Percentiles rank a stretch among this genome's conserved stretches.
phyloP scores from a whole-genome alignment of 2,329 filamentous ascomycete species.

The Tolypocladium ophioglossoides region DNA sequence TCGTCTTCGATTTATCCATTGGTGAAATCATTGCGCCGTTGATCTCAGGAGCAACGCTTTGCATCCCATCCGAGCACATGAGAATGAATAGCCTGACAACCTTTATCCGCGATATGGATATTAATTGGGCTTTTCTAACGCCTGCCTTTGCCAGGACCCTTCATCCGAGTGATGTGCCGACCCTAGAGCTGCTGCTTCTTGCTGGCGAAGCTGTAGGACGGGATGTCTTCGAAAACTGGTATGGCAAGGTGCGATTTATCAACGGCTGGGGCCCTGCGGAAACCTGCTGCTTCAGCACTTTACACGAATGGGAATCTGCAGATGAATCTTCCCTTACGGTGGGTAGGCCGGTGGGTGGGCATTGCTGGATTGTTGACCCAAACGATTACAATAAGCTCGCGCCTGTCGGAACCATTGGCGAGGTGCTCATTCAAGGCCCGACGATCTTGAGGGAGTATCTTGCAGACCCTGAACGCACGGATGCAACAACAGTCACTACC shows the following conservation, averaged over 20 bases:
- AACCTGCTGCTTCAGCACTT: neutral
- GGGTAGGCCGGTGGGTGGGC: constrained; percentile 1
- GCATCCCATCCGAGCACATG: neutral
- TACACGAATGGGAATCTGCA: neutral
- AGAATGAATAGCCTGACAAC: constrained; percentile 1
- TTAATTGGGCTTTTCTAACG: constrained; percentile 4
- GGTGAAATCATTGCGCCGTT: neutral
- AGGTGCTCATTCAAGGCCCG: constrained; percentile 6
- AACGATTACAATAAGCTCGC: neutral
- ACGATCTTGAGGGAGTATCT: constrained; percentile 5
- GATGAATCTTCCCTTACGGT: constrained; percentile 1
- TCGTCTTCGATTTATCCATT: neutral
- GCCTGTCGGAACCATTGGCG: constrained; percentile 3
- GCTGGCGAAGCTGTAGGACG: constrained; percentile 3
- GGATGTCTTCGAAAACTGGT: constrained; percentile 4
- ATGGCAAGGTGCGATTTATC: constrained; percentile 2
- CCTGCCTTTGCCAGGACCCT: constrained; percentile 2
- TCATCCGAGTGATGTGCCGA: neutral
- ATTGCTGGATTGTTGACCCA: constrained; percentile 3
- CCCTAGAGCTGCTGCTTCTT: constrained; percentile 2
- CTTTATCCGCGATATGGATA: neutral
- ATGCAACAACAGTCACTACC: neutral
- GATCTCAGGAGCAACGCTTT: neutral
- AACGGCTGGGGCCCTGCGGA: constrained; percentile 8
- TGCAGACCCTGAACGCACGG: neutral